Evolutionary conservation across 1,284 basidiomycete genomes (phyloP), one percentile per base, ranked within the genome.

Genomic region (Cutaneotrichosporon cutaneum): DNA sequence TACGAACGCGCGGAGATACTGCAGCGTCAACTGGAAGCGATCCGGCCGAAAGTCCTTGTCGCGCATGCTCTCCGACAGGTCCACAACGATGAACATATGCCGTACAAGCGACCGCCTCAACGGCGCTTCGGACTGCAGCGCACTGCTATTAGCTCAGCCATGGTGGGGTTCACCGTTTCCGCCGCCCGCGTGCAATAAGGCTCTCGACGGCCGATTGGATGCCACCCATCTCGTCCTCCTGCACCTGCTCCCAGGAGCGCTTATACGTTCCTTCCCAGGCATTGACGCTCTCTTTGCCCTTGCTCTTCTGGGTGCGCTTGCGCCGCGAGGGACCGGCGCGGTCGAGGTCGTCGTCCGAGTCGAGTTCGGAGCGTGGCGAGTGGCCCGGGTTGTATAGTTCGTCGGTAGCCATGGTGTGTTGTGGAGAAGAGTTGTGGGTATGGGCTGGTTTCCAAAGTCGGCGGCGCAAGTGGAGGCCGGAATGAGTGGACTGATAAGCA

Each of bases 181-280:
- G 85, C 68, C 94, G 84, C 11, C 89, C 87, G 63, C 92, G 83
- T 16, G 94, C 92, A 77, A 98, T 85, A 70, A 92, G 83, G 64
- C 90, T 90, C 68, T 94, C 88, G 3, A 99, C 94, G 1, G 94
- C 90, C 1, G 88, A 86, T 66, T 94, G 90, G 64, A 99, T 78
- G 69, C 92, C 95, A 1, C 95, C 95, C 0, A 85, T 85, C 72
- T 94, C 95, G 77, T 99, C 95, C 78, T 99, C 96, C 73, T 93
- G 90, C 0, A 99, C 92, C 2, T 89, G 90, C 71, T 99, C 96
- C 95, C 95, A 99, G 54, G 90, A 91, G 50, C 94, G 88, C 55
- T 92, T 88, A 76, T 94, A 97, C 9, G 90, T 89, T 1, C 90
- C 94, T 77, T 98, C 95, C 95, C 95, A 98, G 32, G 93, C 92